Percentiles rank a stretch among this genome's conserved stretches.
phyloP scores from a whole-genome alignment of 495 filamentous ascomycete genomes.

The Parmelia sp. region DNA sequence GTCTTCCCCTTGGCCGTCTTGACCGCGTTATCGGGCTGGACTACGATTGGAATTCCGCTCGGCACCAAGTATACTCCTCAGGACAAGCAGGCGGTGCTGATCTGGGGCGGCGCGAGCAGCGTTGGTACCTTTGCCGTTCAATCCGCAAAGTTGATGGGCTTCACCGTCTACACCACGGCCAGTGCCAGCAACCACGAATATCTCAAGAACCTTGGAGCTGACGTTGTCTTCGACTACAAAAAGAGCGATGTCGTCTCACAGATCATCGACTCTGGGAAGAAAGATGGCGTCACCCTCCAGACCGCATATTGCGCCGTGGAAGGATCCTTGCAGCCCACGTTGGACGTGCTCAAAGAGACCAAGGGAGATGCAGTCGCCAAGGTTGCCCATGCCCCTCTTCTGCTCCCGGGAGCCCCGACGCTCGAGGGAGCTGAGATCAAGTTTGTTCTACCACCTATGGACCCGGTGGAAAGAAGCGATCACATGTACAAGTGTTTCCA shows the following conservation, averaged over 20 bases:
- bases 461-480: not conserved
- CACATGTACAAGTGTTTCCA: not conserved
- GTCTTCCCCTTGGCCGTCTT: constrained; percentile 35
- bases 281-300: constrained; percentile 2
- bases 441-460: not conserved
- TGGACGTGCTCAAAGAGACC: not conserved
- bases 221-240: constrained; percentile 31
- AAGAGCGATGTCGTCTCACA: constrained; percentile 27
- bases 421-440: not conserved
- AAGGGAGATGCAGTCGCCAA: not conserved
- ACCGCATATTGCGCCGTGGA: constrained; percentile 14
- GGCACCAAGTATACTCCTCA: constrained; percentile 18
- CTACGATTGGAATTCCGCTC: constrained; percentile 12
- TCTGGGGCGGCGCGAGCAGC: constrained; percentile 35
- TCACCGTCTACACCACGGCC: constrained; percentile 30
- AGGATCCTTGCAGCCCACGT: not conserved
- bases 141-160: constrained; percentile 31
- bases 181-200: constrained; percentile 33
- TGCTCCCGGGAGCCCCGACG: not conserved
- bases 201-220: constrained; percentile 31
- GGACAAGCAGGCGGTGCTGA: constrained; percentile 25
- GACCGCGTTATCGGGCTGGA: constrained; percentile 10
- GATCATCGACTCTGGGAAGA: constrained; percentile 28
- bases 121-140: constrained; percentile 35
- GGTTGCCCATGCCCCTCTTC: not conserved